Conservation (phyloP, 306 rosid genomes). For the Styphnolobium japonicum region DNA sequence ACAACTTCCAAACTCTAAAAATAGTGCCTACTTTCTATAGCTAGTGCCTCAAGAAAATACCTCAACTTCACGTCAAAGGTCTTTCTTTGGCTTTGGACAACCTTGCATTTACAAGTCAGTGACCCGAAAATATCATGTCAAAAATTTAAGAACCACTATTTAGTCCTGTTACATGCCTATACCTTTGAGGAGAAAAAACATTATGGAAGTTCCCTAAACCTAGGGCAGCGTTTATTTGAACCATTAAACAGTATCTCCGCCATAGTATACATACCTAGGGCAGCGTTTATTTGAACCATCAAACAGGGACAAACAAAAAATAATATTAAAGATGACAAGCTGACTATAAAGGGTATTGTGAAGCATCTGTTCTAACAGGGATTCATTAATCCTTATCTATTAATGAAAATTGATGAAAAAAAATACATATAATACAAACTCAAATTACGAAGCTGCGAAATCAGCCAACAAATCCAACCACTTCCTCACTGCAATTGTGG, state of each 20-base stretch:
- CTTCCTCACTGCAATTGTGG: background rate
- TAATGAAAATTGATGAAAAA: constrained; percentile 5
- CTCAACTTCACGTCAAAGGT: background rate
- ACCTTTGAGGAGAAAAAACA: background rate
- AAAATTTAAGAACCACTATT: background rate
- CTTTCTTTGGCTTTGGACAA: background rate
- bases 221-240: background rate
- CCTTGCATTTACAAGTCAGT: background rate
- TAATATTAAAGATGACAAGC: background rate
- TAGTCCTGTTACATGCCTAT: background rate
- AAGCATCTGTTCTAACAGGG: constrained; percentile 18
- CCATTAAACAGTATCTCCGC: background rate
- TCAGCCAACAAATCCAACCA: constrained; percentile 31
- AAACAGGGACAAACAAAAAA: background rate
- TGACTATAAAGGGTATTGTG: background rate
- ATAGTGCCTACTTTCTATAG: background rate
- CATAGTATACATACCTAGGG: background rate
- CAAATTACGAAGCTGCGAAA: constrained; percentile 20
- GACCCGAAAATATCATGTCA: background rate
- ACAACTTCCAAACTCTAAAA: background rate
- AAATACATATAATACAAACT: constrained; percentile 28
- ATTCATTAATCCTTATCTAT: background rate
- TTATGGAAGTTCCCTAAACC: background rate
- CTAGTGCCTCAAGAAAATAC: background rate
- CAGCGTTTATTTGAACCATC: background rate